A percentile compares a stretch with the other conserved stretches of the same genome.
Evolutionary conservation across 2,329 filamentous ascomycete species (phyloP).

Genomic region (Ceratocystis lukuohia): DNA sequence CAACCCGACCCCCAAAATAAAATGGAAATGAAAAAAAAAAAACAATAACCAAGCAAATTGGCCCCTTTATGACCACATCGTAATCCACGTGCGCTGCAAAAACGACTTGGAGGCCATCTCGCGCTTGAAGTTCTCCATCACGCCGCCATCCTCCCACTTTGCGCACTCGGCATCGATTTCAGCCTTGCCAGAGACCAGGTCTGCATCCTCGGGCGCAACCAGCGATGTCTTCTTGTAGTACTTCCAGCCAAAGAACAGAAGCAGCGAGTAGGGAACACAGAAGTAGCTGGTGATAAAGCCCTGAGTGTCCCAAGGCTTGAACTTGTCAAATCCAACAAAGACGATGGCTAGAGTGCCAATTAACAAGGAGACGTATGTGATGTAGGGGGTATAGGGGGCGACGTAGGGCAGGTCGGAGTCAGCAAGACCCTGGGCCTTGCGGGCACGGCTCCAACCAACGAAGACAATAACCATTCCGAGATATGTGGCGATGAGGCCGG

Average conservation of each 20-base stretch:
- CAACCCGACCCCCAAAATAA: not conserved
- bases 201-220: slow-evolving; percentile 41
- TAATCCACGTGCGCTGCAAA: slow-evolving; percentile 29
- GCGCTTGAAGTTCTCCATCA: slow-evolving; percentile 33
- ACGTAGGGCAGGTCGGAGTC: slow-evolving; percentile 37
- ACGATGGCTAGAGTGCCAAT: slow-evolving; percentile 37
- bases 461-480: slow-evolving; percentile 39
- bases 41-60: not conserved
- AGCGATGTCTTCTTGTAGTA: slow-evolving; percentile 46
- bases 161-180: slow-evolving; percentile 47
- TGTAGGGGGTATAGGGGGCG: slow-evolving; percentile 27
- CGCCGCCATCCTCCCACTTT: slow-evolving; percentile 33
- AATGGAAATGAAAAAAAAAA: not conserved
- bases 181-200: slow-evolving; percentile 48
- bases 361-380: slow-evolving; percentile 27
- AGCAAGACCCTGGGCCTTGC: slow-evolving; percentile 38
- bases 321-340: slow-evolving; percentile 44
- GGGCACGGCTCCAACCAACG: slow-evolving; percentile 38
- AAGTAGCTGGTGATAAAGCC: slow-evolving; percentile 37
- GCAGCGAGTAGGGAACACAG: slow-evolving; percentile 37
- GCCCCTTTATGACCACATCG: slow-evolving; percentile 27
- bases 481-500: slow-evolving; percentile 48
- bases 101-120: slow-evolving; percentile 29
- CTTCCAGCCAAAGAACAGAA: slow-evolving; percentile 55
- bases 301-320: slow-evolving; percentile 36